These are phyloP conservation scores for Athelia sp. DNA, from an alignment of 1,284 basidiomycete species.

Conservation along the genomic window DNA sequence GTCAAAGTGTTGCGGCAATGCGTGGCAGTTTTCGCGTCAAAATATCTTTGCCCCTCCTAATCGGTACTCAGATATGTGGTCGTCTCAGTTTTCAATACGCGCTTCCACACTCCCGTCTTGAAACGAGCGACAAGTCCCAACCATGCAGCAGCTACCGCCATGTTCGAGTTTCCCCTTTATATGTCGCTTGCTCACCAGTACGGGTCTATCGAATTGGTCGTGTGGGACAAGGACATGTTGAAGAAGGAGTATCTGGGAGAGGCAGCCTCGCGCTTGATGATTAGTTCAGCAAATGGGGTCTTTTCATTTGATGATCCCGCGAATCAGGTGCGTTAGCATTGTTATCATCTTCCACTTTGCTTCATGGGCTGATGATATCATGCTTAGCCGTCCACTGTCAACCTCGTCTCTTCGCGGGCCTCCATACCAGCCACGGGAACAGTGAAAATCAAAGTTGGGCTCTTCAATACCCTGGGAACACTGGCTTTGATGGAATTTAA, in stretches of 20 bases:
- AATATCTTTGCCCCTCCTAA: neutral
- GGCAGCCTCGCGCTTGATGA: constrained; percentile 67
- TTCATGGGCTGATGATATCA: too few relatives aligned
- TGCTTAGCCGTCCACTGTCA: constrained; percentile 47
- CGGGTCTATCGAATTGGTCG: constrained; percentile 78
- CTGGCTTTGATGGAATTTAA: constrained; percentile 37
- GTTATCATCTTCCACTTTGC: neutral
- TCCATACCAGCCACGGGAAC: constrained; percentile 57
- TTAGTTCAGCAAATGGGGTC: constrained; percentile 60
- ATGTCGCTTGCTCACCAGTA: constrained; percentile 69
- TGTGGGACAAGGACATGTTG: constrained; percentile 91
- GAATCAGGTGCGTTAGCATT: constrained; percentile 52
- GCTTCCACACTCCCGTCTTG: constrained; percentile 76
- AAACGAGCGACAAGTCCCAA: constrained; percentile 77
- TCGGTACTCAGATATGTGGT: constrained; percentile 60
- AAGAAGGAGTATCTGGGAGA: constrained; percentile 95
- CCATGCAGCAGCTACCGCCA: constrained; percentile 70
- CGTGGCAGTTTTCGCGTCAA: too few relatives aligned
- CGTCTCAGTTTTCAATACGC: constrained; percentile 58
- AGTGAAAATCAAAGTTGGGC: constrained; percentile 74
- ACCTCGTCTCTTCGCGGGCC: constrained; percentile 63
- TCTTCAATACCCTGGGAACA: constrained; percentile 48
- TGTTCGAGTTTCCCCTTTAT: constrained; percentile 84
- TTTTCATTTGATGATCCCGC: constrained; percentile 51
- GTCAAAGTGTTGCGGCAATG: too few relatives aligned